Evolutionary conservation across 805 yeast species (phyloP).

Genomic region (Starmerella powellii): DNA sequence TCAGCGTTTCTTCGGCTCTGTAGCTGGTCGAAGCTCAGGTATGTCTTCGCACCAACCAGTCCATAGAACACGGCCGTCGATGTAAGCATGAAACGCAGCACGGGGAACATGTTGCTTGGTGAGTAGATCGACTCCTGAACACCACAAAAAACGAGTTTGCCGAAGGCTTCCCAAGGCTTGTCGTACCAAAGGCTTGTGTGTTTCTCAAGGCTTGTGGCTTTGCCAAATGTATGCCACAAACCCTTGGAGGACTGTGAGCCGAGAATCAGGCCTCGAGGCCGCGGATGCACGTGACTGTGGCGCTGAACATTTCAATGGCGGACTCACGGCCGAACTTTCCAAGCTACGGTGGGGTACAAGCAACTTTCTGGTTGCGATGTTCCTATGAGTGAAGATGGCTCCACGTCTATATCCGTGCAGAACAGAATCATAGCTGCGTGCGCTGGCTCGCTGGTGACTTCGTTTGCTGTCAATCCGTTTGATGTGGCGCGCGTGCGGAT

Average conservation of each 20-base stretch:
- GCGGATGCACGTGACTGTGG: too few species aligned
- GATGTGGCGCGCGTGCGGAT: slow-evolving; percentile 36
- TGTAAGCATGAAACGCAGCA: slow-evolving; percentile 16
- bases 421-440: slow-evolving; percentile 31
- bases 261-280: too few species aligned
- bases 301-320: too few species aligned
- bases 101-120: slow-evolving; percentile 14
- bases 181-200: too few species aligned
- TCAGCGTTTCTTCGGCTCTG: slow-evolving; percentile 4
- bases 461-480: slow-evolving; percentile 34
- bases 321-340: neutral
- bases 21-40: slow-evolving; percentile 11
- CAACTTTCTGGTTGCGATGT: neutral
- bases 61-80: slow-evolving; percentile 23
- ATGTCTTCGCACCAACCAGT: slow-evolving; percentile 19
- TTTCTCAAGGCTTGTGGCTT: too few species aligned
- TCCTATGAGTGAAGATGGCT: neutral
- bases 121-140: too few species aligned
- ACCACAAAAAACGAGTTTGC: too few species aligned
- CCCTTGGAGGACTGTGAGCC: too few species aligned
- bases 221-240: too few species aligned
- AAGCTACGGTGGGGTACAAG: neutral
- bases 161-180: too few species aligned
- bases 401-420: slow-evolving; percentile 5
- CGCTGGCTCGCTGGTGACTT: slow-evolving; percentile 33